A percentile compares a stretch with the other conserved stretches of the same genome.
Evolutionary conservation across 495 filamentous ascomycete genomes (phyloP).

Genomic region (Aspergillus hancockii): DNA sequence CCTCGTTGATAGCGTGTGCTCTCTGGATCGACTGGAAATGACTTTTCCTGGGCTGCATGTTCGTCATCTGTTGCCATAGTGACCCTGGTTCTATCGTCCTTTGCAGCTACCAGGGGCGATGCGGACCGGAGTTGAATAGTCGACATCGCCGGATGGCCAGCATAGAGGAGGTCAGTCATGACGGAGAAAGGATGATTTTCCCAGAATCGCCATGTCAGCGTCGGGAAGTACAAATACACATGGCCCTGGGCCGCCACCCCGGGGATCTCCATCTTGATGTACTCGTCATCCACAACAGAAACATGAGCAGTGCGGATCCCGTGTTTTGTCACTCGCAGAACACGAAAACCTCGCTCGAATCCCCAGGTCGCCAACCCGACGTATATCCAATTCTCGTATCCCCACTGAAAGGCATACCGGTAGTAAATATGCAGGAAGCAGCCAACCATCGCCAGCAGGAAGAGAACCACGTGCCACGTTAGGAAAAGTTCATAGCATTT

Average conservation of each 20-base stretch:
- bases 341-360: constrained; percentile 1
- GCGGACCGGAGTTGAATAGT: neutral
- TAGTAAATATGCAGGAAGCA: constrained; percentile 7
- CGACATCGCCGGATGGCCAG: neutral
- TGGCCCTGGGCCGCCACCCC: neutral
- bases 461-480: constrained; percentile 5
- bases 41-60: neutral
- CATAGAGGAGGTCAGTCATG: neutral
- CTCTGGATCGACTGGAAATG: neutral
- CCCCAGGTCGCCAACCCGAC: constrained; percentile 6
- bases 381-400: constrained; percentile 12
- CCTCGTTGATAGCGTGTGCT: neutral
- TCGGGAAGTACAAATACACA: constrained; percentile 10
- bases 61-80: neutral
- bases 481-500: constrained; percentile 8
- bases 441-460: neutral
- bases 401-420: constrained; percentile 6
- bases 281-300: neutral
- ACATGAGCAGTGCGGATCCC: constrained; percentile 3
- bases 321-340: neutral
- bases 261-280: neutral
- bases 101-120: neutral
- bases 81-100: neutral
- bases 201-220: constrained; percentile 7
- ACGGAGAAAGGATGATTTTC: constrained; percentile 12